A percentile compares a stretch with the other conserved stretches of the same genome.
These are phyloP conservation scores for Malassezia cuniculi DNA, from an alignment of 1,284 basidiomycete species.

Conservation along the genomic window DNA sequence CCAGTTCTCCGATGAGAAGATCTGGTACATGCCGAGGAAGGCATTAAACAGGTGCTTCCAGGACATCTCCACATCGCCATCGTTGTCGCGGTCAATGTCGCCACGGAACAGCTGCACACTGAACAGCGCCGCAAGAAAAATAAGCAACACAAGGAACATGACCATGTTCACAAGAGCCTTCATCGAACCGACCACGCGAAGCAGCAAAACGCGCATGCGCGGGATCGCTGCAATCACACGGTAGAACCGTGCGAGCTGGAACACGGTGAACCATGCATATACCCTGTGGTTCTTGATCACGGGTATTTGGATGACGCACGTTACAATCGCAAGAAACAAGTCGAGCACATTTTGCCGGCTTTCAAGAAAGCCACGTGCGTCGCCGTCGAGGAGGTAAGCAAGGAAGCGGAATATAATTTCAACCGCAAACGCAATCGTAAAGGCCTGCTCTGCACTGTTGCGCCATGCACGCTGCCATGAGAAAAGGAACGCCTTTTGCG, in stretches of 20 bases:
- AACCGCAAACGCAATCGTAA: slow-evolving; percentile 72
- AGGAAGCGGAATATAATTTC: slow-evolving; percentile 69
- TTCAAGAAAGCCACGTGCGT: slow-evolving; percentile 66
- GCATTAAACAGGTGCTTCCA: slow-evolving; percentile 81
- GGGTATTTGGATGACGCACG: slow-evolving; percentile 75
- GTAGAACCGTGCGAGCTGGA: slow-evolving; percentile 81
- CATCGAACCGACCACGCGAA: slow-evolving; percentile 78
- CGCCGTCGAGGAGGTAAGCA: slow-evolving; percentile 57
- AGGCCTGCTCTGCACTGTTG: slow-evolving; percentile 59
- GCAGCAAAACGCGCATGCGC: slow-evolving; percentile 52
- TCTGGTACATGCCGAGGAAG: slow-evolving; percentile 76
- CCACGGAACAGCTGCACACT: slow-evolving; percentile 63
- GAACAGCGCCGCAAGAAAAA: slow-evolving; percentile 71
- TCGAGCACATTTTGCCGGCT: slow-evolving; percentile 65
- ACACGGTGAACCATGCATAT: slow-evolving; percentile 83
- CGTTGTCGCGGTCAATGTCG: slow-evolving; percentile 51
- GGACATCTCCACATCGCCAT: slow-evolving; percentile 53
- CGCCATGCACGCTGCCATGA: slow-evolving; percentile 12
- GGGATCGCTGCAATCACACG: slow-evolving; percentile 80
- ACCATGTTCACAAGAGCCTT: slow-evolving; percentile 86
- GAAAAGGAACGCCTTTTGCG: slow-evolving; percentile 51
- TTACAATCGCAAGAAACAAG: slow-evolving; percentile 63
- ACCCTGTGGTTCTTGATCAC: slow-evolving; percentile 54
- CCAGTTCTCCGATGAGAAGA: slow-evolving; percentile 95
- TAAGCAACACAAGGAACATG: slow-evolving; percentile 77